Evolutionary conservation across 768 basidiomycete species (phyloP).

Genomic region (Phylloporus sp.): DNA sequence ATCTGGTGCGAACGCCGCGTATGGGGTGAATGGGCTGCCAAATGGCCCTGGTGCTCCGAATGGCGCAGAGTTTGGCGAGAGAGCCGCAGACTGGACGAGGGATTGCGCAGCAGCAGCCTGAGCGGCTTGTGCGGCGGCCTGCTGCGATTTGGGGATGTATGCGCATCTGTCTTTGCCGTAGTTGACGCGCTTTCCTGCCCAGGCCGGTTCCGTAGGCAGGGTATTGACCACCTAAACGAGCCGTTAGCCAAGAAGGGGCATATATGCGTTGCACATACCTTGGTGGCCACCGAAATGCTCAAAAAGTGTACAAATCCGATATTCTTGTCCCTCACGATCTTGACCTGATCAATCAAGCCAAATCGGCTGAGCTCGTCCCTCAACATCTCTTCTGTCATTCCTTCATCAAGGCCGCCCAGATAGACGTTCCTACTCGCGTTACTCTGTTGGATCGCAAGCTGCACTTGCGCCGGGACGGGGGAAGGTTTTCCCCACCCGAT

Average conservation of each 20-base stretch:
- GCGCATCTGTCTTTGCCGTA: conserved; percentile 99
- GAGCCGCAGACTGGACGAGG: conserved; percentile 46
- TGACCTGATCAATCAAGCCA: conserved; percentile 97
- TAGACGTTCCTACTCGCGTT: conserved; percentile 97
- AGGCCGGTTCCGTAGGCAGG: conserved; percentile 84
- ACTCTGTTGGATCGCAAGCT: conserved; percentile 82
- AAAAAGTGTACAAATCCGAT: conserved; percentile 99
- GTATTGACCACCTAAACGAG: conserved; percentile 81
- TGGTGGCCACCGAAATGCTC: conserved; percentile 90
- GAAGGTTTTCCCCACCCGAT: conserved; percentile 98
- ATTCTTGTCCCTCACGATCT: conserved; percentile 98
- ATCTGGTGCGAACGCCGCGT: conserved; percentile 48
- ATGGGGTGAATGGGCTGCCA: conserved; percentile 40
- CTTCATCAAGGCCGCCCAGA: conserved; percentile 88
- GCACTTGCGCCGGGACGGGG: conserved; percentile 80
- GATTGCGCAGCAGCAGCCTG: conserved; percentile 83
- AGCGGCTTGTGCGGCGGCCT: conserved; percentile 80
- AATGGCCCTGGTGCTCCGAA: conserved; percentile 31
- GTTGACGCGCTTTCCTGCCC: conserved; percentile 95
- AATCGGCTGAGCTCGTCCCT: conserved; percentile 89
- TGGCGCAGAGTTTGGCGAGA: conserved; percentile 29
- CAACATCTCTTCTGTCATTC: conserved; percentile 85
- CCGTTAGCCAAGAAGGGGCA: not conserved
- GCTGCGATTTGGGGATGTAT: conserved; percentile 94
- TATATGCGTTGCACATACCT: conserved; percentile 48